A percentile compares a stretch with the other conserved stretches of the same genome.
Evolutionary conservation across 2,329 filamentous ascomycete genomes (phyloP).

Genomic region (Eurotiales sp.): DNA sequence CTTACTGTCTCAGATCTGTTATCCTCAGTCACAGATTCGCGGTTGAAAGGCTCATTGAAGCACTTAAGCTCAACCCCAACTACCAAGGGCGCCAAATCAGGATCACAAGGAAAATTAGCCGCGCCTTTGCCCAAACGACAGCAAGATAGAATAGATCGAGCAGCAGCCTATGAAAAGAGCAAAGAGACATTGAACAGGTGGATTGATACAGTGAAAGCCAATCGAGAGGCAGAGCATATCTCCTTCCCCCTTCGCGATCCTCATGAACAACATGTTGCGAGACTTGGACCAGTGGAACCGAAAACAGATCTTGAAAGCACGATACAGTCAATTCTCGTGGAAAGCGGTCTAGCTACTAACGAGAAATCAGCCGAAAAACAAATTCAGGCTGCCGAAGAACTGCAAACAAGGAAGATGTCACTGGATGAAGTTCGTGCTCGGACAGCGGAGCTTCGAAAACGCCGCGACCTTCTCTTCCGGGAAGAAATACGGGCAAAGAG

Average conservation of each 20-base stretch:
- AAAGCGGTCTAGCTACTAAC: conserved; percentile 70
- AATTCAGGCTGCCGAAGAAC: conserved; percentile 64
- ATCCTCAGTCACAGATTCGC: conserved; percentile 66
- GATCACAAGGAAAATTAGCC: conserved; percentile 66
- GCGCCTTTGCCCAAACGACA: conserved; percentile 81
- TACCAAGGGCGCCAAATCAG: conserved; percentile 50
- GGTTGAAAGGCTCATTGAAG: conserved; percentile 75
- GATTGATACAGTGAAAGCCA: conserved; percentile 93
- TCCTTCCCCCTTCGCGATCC: conserved; percentile 79
- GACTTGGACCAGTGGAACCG: conserved; percentile 56
- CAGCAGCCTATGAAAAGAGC: conserved; percentile 81
- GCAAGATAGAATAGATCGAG: conserved; percentile 78
- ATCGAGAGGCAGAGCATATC: conserved; percentile 85
- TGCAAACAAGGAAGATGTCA: conserved; percentile 68
- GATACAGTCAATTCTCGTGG: conserved; percentile 83
- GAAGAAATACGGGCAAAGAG: conserved; percentile 86
- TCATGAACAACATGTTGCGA: conserved; percentile 55
- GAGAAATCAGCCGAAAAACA: conserved; percentile 60
- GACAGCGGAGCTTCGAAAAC: conserved; percentile 69
- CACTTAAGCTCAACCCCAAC: conserved; percentile 50
- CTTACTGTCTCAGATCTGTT: conserved; percentile 74
- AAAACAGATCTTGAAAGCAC: conserved; percentile 79
- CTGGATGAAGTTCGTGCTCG: conserved; percentile 69
- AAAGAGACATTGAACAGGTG: conserved; percentile 87
- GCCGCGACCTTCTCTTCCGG: conserved; percentile 79